A percentile compares a stretch with the other conserved stretches of the same genome.
These are phyloP conservation scores for Anthracocystis walkeri DNA, from an alignment of 1,284 basidiomycete genomes.

Conservation along the genomic window DNA sequence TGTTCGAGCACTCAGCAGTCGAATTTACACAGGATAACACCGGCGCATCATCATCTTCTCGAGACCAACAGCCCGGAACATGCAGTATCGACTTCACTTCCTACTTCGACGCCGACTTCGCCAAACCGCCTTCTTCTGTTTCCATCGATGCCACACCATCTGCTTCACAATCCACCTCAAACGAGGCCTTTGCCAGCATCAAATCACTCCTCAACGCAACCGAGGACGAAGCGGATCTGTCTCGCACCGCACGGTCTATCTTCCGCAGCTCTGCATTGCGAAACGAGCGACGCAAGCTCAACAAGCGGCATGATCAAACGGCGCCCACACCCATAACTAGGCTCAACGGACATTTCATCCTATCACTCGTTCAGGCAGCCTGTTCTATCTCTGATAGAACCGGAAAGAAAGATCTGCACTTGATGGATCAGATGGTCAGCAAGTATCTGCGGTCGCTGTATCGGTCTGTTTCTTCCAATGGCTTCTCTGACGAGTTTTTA, in stretches of 20 bases:
- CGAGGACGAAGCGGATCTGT: neutral
- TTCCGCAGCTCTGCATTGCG: constrained; percentile 4
- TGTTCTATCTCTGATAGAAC: neutral
- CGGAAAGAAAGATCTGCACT: neutral
- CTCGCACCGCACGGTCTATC: constrained; percentile 1
- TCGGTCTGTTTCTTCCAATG: neutral
- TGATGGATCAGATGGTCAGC: constrained; percentile 10
- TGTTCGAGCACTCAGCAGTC: neutral
- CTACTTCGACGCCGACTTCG: constrained; percentile 15
- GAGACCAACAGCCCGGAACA: too few relatives aligned
- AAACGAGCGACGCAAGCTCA: constrained; percentile 7
- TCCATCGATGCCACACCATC: neutral
- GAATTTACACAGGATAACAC: neutral
- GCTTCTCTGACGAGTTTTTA: constrained; percentile 10
- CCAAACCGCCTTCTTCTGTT: neutral
- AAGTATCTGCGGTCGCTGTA: neutral
- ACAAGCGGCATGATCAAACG: neutral
- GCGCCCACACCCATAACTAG: neutral
- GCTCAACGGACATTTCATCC: constrained; percentile 25
- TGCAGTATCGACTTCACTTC: constrained; percentile 14
- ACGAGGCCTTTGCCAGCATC: neutral
- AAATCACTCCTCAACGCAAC: neutral
- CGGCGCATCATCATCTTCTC: neutral
- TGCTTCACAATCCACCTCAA: neutral
- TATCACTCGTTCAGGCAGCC: neutral